These are phyloP conservation scores for Phoma sp. DNA, from an alignment of 2,329 filamentous ascomycete species.

Conservation along the genomic window DNA sequence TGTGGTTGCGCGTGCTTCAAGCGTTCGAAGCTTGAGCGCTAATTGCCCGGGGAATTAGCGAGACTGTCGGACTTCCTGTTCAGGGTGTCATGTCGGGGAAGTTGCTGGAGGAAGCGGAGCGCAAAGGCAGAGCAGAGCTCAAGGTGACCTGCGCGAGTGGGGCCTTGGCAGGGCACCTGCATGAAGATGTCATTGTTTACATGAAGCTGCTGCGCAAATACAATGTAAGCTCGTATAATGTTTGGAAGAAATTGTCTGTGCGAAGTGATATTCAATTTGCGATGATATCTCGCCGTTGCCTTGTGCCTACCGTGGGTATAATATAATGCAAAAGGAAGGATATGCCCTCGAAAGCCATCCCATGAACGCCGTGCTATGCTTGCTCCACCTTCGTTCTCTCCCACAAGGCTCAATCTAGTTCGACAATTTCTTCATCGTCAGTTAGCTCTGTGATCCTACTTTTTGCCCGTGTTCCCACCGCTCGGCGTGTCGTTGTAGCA, in stretches of 20 bases:
- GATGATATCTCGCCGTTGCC: not conserved
- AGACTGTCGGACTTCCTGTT: not conserved
- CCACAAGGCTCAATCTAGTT: conserved; percentile 34
- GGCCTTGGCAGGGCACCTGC: conserved; percentile 29
- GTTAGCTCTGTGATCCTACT: conserved; percentile 28
- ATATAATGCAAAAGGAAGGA: conserved; percentile 1
- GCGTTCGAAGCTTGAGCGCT: not conserved
- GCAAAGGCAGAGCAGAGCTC: conserved; percentile 1
- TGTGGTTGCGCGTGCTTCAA: not conserved
- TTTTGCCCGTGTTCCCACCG: conserved; percentile 19
- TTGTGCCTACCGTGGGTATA: not conserved
- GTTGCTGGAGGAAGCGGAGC: conserved; percentile 4
- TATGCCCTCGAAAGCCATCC: not conserved
- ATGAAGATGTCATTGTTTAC: not conserved
- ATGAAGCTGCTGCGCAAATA: not conserved
- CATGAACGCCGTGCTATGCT: not conserved
- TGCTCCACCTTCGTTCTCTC: not conserved
- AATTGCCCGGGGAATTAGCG: conserved; percentile 1
- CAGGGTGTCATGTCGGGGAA: conserved; percentile 18
- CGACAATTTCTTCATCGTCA: conserved; percentile 34
- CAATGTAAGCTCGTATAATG: not conserved
- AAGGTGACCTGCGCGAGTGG: conserved; percentile 28
- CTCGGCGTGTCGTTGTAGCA: conserved; percentile 12
- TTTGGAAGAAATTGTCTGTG: too few species aligned
- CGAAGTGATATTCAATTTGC: too few species aligned